Evolutionary conservation across 1,139 yeast species (phyloP).

Genomic region (Sporopachydermia cereana): DNA sequence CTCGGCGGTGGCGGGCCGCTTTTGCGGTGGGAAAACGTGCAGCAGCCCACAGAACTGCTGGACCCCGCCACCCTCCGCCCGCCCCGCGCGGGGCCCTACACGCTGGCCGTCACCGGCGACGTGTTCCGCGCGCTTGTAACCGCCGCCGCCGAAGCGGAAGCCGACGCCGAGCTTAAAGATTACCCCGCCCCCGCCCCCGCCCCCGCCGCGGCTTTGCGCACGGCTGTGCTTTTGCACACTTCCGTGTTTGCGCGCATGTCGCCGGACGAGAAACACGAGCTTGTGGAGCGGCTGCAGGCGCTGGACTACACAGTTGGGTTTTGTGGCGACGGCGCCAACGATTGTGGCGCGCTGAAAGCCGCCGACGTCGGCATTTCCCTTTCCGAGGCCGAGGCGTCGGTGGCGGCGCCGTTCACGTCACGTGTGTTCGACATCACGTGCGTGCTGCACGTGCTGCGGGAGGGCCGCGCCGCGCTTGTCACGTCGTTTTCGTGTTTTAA

Average conservation of each 20-base stretch:
- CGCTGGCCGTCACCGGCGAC: constrained; percentile 86
- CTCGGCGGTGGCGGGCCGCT: constrained; percentile 20
- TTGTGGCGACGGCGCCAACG: constrained; percentile 89
- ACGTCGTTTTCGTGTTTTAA: constrained; percentile 95
- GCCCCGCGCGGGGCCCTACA: constrained; percentile 27
- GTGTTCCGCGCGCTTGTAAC: constrained; percentile 64
- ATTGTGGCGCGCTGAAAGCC: constrained; percentile 95
- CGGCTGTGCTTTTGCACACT: constrained; percentile 60
- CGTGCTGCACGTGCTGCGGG: constrained; percentile 79
- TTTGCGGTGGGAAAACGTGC: constrained; percentile 54
- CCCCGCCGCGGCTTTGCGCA: constrained; percentile 18
- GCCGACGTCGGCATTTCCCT: constrained; percentile 95
- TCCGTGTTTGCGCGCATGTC: constrained; percentile 93
- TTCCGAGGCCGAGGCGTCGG: constrained; percentile 96
- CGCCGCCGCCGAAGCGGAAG: constrained; percentile 20
- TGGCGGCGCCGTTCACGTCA: constrained; percentile 97
- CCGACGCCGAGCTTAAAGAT: no score
- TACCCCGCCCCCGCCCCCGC: neutral
- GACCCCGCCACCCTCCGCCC: constrained; percentile 58
- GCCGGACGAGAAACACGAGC: constrained; percentile 95
- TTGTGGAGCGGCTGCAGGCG: constrained; percentile 75
- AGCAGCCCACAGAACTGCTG: constrained; percentile 38
- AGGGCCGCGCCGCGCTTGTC: constrained; percentile 89
- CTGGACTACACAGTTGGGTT: constrained; percentile 90
- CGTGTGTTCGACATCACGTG: constrained; percentile 84